These are phyloP conservation scores for Psilocybe cyanescens DNA, from an alignment of 768 basidiomycete species.

Conservation along the genomic window DNA sequence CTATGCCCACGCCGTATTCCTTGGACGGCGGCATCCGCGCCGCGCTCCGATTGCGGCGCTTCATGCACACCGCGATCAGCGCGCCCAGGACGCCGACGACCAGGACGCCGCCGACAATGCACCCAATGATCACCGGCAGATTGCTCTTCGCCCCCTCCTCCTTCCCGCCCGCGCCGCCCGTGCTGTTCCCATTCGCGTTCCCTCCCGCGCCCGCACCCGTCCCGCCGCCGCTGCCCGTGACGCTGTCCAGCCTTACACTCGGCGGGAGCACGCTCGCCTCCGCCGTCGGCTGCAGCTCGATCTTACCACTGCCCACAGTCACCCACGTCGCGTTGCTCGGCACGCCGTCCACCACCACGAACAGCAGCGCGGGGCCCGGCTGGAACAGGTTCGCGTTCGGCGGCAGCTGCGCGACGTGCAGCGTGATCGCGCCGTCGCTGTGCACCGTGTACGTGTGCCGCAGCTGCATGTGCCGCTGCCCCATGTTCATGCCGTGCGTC, in stretches of 20 bases:
- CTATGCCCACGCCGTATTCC: background rate
- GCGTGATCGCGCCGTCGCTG: constrained; percentile 69
- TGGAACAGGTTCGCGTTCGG: constrained; percentile 86
- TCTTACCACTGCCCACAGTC: constrained; percentile 33
- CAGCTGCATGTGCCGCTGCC: constrained; percentile 80
- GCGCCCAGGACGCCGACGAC: constrained; percentile 53
- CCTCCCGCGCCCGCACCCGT: too few relatives aligned
- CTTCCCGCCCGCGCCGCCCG: too few relatives aligned
- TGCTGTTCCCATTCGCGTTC: too few relatives aligned
- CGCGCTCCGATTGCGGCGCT: constrained; percentile 52
- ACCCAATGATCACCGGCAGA: constrained; percentile 42
- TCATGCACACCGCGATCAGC: constrained; percentile 50
- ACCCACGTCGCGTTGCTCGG: constrained; percentile 80
- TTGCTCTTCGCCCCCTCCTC: too few relatives aligned
- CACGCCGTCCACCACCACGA: constrained; percentile 48
- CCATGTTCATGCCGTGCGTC: constrained; percentile 89
- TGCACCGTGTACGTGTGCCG: constrained; percentile 86
- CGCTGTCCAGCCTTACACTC: too few relatives aligned
- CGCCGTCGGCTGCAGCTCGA: constrained; percentile 43
- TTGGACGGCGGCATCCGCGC: constrained; percentile 27
- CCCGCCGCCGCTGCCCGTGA: too few relatives aligned
- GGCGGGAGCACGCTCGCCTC: background rate
- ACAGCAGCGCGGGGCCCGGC: constrained; percentile 53
- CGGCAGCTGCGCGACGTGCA: constrained; percentile 84
- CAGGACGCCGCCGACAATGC: constrained; percentile 55